These are phyloP conservation scores for Pichia paraexigua DNA, from an alignment of 805 yeast species.

Conservation along the genomic window DNA sequence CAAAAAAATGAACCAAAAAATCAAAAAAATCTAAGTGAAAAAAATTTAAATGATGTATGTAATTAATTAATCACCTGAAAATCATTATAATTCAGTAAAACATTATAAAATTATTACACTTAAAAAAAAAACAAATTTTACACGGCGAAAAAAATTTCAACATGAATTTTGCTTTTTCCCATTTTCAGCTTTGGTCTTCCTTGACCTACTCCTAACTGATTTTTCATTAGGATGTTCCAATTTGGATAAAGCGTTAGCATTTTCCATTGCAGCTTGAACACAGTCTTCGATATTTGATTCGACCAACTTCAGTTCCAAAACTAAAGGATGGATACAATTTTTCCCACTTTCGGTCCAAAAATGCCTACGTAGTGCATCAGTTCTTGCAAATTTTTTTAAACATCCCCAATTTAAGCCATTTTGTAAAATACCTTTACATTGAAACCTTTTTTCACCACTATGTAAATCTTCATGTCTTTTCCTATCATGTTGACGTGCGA, in stretches of 20 bases:
- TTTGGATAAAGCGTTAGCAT: slow-evolving; percentile 3
- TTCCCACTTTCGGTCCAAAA: slow-evolving; percentile 75
- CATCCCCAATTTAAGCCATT: slow-evolving; percentile 70
- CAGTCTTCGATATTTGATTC: slow-evolving; percentile 6
- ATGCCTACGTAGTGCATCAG: slow-evolving; percentile 74
- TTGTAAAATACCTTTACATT: slow-evolving; percentile 53
- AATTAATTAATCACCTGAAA: no score
- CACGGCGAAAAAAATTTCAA: neutral
- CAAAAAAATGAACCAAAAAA: neutral
- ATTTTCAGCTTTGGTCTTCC: neutral
- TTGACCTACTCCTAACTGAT: neutral
- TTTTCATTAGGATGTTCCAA: neutral
- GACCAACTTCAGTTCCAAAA: slow-evolving; percentile 20
- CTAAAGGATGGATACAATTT: slow-evolving; percentile 58
- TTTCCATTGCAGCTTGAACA: slow-evolving; percentile 11
- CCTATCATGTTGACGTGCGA: slow-evolving; percentile 72
- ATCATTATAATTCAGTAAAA: neutral
- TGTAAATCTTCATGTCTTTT: slow-evolving; percentile 73
- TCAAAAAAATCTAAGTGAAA: neutral
- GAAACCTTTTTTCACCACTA: slow-evolving; percentile 65
- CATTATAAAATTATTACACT: neutral
- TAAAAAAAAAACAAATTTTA: no score
- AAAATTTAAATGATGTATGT: neutral
- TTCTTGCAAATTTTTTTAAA: slow-evolving; percentile 69
- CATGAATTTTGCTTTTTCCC: neutral